Evolutionary conservation across 768 basidiomycete genomes (phyloP).

Genomic region (Cystobasidium ongulense): DNA sequence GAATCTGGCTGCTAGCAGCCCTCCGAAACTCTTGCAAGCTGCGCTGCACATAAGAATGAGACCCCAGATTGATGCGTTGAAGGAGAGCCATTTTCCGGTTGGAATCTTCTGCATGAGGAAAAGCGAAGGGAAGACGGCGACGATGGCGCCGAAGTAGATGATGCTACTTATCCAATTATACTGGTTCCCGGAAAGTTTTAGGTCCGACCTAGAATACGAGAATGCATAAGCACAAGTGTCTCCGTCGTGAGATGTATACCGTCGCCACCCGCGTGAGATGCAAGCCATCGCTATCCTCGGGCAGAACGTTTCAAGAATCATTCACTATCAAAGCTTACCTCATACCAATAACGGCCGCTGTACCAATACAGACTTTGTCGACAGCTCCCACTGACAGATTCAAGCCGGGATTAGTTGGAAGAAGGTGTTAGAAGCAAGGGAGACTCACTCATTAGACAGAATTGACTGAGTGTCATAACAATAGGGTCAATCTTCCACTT

Average conservation of each 20-base stretch:
- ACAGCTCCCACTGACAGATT: slow-evolving; percentile 35
- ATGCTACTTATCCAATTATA: slow-evolving; percentile 13
- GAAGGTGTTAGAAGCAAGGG: neutral
- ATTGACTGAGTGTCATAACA: slow-evolving; percentile 36
- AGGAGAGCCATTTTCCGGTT: slow-evolving; percentile 34
- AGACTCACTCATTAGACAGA: slow-evolving; percentile 30
- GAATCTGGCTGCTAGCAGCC: slow-evolving; percentile 35
- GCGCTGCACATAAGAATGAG: slow-evolving; percentile 35
- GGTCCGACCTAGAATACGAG: slow-evolving; percentile 26
- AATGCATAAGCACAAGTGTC: neutral
- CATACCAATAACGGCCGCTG: slow-evolving; percentile 40
- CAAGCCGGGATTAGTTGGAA: no score
- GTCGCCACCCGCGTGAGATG: no score
- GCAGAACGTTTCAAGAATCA: neutral
- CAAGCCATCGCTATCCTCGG: no score
- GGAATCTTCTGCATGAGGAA: slow-evolving; percentile 31
- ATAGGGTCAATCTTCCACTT: slow-evolving; percentile 38
- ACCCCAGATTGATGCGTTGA: slow-evolving; percentile 39
- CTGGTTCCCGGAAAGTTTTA: slow-evolving; percentile 37
- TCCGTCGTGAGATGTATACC: no score
- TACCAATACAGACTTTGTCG: slow-evolving; percentile 41
- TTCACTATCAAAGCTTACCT: neutral
- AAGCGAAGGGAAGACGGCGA: slow-evolving; percentile 34
- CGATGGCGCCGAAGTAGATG: slow-evolving; percentile 31
- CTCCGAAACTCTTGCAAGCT: slow-evolving; percentile 33